A percentile compares a stretch with the other conserved stretches of the same genome.
phyloP scores from a whole-genome alignment of 169 alveolate species.

The Eimeria sp. region DNA sequence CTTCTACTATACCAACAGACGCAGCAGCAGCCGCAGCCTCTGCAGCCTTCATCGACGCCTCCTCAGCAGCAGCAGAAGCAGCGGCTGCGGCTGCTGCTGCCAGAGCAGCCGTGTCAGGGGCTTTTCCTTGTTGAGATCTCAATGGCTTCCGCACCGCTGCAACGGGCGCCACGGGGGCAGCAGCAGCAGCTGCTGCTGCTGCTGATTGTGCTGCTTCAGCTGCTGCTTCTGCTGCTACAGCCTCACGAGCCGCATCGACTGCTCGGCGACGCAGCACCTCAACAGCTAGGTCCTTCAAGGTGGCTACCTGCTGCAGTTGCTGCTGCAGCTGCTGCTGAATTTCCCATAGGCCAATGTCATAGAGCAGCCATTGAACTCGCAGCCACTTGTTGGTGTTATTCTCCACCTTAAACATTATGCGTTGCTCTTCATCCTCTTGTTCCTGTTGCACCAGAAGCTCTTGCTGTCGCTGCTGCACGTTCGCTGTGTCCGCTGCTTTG shows the following conservation, averaged over 20 bases:
- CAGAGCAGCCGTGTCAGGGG: slow-evolving; percentile 29
- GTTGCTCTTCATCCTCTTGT: slow-evolving; percentile 22
- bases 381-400: slow-evolving; percentile 63
- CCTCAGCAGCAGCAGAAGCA: slow-evolving; percentile 60
- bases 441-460: neutral
- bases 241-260: slow-evolving; percentile 21
- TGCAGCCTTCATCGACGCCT: slow-evolving; percentile 38
- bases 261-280: slow-evolving; percentile 66
- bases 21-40: slow-evolving; percentile 65
- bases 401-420: slow-evolving; percentile 8
- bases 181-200: slow-evolving; percentile 18
- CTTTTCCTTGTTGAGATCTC: slow-evolving; percentile 7
- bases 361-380: slow-evolving; percentile 37
- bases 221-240: slow-evolving; percentile 37
- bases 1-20: slow-evolving; percentile 10
- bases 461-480: neutral
- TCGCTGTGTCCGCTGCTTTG: neutral
- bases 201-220: slow-evolving; percentile 42
- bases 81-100: slow-evolving; percentile 58
- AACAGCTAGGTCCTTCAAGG: slow-evolving; percentile 1
- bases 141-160: slow-evolving; percentile 8
- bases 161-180: slow-evolving; percentile 11
- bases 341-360: slow-evolving; percentile 59
- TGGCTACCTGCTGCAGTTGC: slow-evolving; percentile 30
- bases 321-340: slow-evolving; percentile 58